These are phyloP conservation scores for Geotrichum fermentans DNA, from an alignment of 1,139 yeast species.

Conservation along the genomic window DNA sequence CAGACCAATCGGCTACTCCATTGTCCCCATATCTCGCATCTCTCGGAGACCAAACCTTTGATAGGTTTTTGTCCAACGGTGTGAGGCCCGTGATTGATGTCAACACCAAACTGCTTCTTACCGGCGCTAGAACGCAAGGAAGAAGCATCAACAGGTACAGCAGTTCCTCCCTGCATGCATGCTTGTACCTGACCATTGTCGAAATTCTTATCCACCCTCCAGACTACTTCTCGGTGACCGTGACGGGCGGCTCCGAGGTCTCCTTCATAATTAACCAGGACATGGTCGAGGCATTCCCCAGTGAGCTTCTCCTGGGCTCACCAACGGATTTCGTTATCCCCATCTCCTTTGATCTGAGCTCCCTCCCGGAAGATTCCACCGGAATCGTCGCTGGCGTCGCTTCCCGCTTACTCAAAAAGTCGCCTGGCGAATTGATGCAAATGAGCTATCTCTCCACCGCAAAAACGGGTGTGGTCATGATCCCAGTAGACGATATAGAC, in stretches of 20 bases:
- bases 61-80: slow-evolving; percentile 2
- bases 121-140: slow-evolving; percentile 54
- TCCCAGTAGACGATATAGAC: slow-evolving; percentile 50
- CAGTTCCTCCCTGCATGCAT: slow-evolving; percentile 16
- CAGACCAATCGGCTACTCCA: neutral
- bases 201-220: slow-evolving; percentile 39
- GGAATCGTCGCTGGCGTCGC: slow-evolving; percentile 66
- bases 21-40: slow-evolving; percentile 13
- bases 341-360: slow-evolving; percentile 34
- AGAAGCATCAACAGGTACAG: neutral
- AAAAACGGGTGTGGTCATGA: slow-evolving; percentile 54
- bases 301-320: neutral
- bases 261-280: slow-evolving; percentile 47
- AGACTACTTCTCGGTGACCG: slow-evolving; percentile 54
- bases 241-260: slow-evolving; percentile 52
- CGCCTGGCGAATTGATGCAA: slow-evolving; percentile 33
- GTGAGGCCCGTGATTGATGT: slow-evolving; percentile 44
- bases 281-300: slow-evolving; percentile 10
- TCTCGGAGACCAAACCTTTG: slow-evolving; percentile 10
- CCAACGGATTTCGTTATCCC: slow-evolving; percentile 54
- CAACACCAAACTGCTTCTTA: slow-evolving; percentile 45
- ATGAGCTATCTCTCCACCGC: slow-evolving; percentile 64
- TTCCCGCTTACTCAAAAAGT: neutral
- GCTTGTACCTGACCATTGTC: slow-evolving; percentile 28
- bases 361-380: slow-evolving; percentile 55